phyloP scores from a whole-genome alignment of 2,329 filamentous ascomycete species.

The Graphiopsis chlorocephala region DNA sequence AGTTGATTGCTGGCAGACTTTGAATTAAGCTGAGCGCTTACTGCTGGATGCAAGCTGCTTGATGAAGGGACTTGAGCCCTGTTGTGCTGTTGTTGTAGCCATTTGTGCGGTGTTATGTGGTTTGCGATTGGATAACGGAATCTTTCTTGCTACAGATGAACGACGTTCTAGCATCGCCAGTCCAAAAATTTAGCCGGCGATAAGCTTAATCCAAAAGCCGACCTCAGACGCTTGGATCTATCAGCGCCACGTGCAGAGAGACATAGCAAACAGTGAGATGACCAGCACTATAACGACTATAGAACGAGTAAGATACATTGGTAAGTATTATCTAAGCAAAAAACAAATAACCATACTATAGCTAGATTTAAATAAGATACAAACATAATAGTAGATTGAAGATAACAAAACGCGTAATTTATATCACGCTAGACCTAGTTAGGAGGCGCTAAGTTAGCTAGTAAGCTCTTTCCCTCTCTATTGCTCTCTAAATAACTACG shows the following conservation, averaged over 20 bases:
- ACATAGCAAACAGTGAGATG: neutral
- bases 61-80: conserved; percentile 60
- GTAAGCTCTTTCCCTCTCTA: neutral
- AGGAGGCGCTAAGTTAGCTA: neutral
- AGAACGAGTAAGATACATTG: neutral
- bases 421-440: neutral
- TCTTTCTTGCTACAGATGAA: conserved; percentile 3
- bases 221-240: neutral
- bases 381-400: neutral
- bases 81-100: conserved; percentile 11
- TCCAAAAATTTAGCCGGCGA: conserved; percentile 15
- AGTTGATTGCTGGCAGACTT: neutral
- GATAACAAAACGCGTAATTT: neutral
- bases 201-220: conserved; percentile 7
- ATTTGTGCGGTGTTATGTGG: neutral
- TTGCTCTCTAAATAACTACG: neutral
- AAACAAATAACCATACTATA: neutral
- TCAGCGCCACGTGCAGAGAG: neutral
- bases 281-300: neutral
- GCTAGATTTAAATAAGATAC: neutral
- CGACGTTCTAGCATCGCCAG: neutral
- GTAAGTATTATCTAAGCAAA: no score
- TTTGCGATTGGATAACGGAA: neutral
- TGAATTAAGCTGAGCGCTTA: conserved; percentile 39
- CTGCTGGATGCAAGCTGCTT: conserved; percentile 82